phyloP scores from a whole-genome alignment of 352 stramenopile species.

The Aphanomyces euteiches region DNA sequence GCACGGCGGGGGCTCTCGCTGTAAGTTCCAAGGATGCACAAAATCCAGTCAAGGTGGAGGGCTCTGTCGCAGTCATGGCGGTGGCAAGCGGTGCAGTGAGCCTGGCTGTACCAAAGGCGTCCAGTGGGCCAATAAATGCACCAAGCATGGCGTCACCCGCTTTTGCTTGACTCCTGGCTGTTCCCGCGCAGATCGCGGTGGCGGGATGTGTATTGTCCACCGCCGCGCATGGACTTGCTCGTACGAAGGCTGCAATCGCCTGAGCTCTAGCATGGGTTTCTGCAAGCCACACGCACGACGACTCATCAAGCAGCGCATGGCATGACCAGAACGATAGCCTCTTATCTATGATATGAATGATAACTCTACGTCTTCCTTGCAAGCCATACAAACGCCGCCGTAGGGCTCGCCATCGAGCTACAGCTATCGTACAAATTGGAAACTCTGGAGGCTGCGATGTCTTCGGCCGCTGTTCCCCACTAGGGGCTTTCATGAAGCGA shows the following conservation, averaged over 20 bases:
- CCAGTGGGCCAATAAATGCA: background rate
- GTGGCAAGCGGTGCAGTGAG: background rate
- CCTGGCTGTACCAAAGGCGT: background rate
- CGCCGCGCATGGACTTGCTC: background rate
- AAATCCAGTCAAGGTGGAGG: background rate
- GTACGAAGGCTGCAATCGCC: background rate
- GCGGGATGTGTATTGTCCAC: background rate
- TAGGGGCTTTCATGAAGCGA: too few species aligned
- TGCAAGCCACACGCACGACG: background rate
- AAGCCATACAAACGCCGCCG: too few species aligned
- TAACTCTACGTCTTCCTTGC: too few species aligned
- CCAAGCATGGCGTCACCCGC: background rate
- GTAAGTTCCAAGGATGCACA: background rate
- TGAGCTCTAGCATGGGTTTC: background rate
- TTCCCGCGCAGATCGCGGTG: background rate
- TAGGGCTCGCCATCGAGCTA: too few species aligned
- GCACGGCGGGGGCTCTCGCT: background rate
- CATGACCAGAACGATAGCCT: too few species aligned
- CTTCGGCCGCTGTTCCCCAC: too few species aligned
- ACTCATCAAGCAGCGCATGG: background rate
- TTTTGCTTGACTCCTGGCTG: background rate
- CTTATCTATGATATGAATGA: too few species aligned
- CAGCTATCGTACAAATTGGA: too few species aligned
- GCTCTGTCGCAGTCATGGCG: background rate
- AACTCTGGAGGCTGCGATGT: too few species aligned